Conservation (phyloP, 2,329 filamentous ascomycete species). For the Cordyceps cateniannulata region DNA sequence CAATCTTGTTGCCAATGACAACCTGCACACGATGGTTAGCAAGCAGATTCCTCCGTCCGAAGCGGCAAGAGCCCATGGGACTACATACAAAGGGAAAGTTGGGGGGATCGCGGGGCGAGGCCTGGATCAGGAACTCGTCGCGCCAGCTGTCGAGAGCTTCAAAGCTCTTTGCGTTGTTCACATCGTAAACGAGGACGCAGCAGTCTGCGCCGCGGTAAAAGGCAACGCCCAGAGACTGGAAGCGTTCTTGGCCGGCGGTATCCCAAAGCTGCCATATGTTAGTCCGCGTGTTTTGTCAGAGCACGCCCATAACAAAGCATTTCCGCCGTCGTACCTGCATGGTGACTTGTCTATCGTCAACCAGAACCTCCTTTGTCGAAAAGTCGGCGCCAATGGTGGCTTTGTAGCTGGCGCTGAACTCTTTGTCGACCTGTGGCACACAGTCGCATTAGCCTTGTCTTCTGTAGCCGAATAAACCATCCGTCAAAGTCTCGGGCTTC, state of each 20-base stretch:
- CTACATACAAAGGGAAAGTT: constrained; percentile 88
- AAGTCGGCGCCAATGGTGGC: constrained; percentile 98
- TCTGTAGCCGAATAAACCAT: not conserved
- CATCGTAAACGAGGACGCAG: constrained; percentile 95
- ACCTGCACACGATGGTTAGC: constrained; percentile 47
- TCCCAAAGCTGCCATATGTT: constrained; percentile 72
- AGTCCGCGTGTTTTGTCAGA: not conserved
- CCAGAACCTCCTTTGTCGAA: constrained; percentile 92
- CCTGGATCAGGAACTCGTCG: constrained; percentile 97
- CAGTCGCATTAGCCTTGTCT: not conserved
- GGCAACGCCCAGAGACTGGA: constrained; percentile 92
- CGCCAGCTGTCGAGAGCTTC: constrained; percentile 97
- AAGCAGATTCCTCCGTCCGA: not conserved
- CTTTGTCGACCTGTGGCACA: constrained; percentile 88
- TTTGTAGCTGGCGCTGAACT: constrained; percentile 99
- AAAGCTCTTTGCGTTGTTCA: constrained; percentile 99
- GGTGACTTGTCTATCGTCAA: constrained; percentile 94
- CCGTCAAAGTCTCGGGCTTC: not conserved
- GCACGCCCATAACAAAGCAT: constrained; percentile 10
- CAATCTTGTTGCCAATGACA: constrained; percentile 97
- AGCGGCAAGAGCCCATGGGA: not conserved
- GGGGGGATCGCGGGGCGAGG: constrained; percentile 90
- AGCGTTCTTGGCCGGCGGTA: constrained; percentile 93
- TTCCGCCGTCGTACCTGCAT: constrained; percentile 67
- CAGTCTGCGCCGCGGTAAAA: constrained; percentile 98